phyloP scores from a whole-genome alignment of 495 filamentous ascomycete genomes.

The Thozetella sp. region DNA sequence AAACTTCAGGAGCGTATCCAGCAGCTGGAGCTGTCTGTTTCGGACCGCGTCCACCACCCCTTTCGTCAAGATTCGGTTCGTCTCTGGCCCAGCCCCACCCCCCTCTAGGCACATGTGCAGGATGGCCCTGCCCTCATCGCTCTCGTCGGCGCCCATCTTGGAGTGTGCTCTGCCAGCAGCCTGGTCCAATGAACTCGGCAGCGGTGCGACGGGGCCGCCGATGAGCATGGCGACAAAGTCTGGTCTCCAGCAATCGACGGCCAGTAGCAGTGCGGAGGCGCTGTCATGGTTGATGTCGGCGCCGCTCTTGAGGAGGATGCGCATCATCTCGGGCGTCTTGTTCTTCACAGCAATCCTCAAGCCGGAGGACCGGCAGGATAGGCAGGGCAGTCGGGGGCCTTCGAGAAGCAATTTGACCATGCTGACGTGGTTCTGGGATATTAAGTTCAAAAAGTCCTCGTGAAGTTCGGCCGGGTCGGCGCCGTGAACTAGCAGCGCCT shows the following conservation, averaged over 20 bases:
- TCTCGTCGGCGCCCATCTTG: constrained; percentile 10
- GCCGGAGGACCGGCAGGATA: constrained; percentile 25
- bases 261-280: constrained; percentile 19
- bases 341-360: constrained; percentile 29
- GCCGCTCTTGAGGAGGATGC: constrained; percentile 21
- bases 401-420: constrained; percentile 20
- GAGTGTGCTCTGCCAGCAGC: constrained; percentile 16
- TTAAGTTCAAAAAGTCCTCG: constrained; percentile 27
- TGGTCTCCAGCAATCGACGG: constrained; percentile 19
- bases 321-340: constrained; percentile 15
- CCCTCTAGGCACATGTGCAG: constrained; percentile 24
- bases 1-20: constrained; percentile 19
- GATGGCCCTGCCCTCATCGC: constrained; percentile 10
- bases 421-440: constrained; percentile 17
- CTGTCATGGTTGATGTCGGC: constrained; percentile 28
- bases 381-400: constrained; percentile 26
- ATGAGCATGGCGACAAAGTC: constrained; percentile 23
- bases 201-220: constrained; percentile 21
- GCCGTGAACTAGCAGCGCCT: constrained; percentile 24
- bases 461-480: constrained; percentile 25
- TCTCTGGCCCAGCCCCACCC: constrained; percentile 23
- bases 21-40: constrained; percentile 8
- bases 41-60: constrained; percentile 20
- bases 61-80: constrained; percentile 18
- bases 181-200: constrained; percentile 22